phyloP scores from a whole-genome alignment of 345 rosid genomes.

The Euphorbia peplus region DNA sequence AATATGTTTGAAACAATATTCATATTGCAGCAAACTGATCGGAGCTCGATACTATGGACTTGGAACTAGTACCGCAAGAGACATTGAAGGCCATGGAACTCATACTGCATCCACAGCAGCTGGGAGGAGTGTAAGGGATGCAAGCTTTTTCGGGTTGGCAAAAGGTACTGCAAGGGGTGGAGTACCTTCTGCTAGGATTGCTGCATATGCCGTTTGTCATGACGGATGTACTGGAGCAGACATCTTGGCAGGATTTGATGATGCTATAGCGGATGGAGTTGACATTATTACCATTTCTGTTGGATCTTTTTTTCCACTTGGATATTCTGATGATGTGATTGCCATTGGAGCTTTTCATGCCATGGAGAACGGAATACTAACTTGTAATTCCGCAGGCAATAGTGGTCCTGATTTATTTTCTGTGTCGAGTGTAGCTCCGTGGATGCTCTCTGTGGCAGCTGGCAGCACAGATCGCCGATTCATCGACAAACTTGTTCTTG shows the following conservation, averaged over 20 bases:
- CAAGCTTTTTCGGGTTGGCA: conserved; percentile 30
- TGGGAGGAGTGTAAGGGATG: conserved; percentile 39
- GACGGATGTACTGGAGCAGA: background rate
- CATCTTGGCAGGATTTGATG: conserved; percentile 51
- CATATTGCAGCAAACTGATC: conserved; percentile 31
- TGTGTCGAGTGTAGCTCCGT: conserved; percentile 26
- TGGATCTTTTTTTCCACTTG: background rate
- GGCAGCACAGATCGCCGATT: conserved; percentile 30
- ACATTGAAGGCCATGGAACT: conserved; percentile 15
- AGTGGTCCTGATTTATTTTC: background rate
- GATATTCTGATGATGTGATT: background rate
- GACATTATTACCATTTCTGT: conserved; percentile 37
- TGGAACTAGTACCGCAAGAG: conserved; percentile 19
- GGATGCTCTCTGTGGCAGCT: conserved; percentile 35
- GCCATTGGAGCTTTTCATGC: conserved; percentile 40
- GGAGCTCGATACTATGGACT: conserved; percentile 37
- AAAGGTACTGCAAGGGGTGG: conserved; percentile 56
- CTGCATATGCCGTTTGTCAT: conserved; percentile 41
- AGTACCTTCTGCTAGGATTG: conserved; percentile 51
- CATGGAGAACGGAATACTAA: conserved; percentile 30
- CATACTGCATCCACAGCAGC: conserved; percentile 49
- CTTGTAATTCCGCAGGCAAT: conserved; percentile 30
- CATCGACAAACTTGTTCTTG: conserved; percentile 24
- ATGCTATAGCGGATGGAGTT: conserved; percentile 62
- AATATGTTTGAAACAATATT: too few species aligned